A percentile compares a stretch with the other conserved stretches of the same genome.
Conservation (phyloP, 2,329 filamentous ascomycete genomes). For the Phyllosticta citribraziliensis region DNA sequence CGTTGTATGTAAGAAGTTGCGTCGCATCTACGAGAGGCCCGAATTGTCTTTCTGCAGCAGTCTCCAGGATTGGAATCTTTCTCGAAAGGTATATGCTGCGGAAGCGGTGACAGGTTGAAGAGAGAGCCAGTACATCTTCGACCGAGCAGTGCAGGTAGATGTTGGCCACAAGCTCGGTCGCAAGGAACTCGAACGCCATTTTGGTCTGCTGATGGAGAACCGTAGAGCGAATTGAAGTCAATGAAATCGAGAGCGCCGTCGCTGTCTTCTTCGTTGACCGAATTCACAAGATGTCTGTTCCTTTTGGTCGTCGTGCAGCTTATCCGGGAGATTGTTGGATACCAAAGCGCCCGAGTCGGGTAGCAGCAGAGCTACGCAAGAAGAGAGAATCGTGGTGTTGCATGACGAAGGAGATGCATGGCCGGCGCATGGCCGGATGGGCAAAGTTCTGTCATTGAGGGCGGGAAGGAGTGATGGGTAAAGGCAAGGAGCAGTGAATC, state of each 20-base stretch:
- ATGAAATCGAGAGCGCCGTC: neutral
- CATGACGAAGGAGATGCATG: slow-evolving; percentile 19
- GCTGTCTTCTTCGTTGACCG: neutral
- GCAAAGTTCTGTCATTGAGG: slow-evolving; percentile 20
- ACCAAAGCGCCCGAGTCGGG: slow-evolving; percentile 11
- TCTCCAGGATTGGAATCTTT: slow-evolving; percentile 44
- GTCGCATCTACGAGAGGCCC: slow-evolving; percentile 50
- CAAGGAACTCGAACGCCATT: slow-evolving; percentile 47
- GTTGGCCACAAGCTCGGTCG: slow-evolving; percentile 49
- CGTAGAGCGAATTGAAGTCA: neutral
- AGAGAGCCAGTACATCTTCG: slow-evolving; percentile 44
- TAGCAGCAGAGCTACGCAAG: slow-evolving; percentile 24
- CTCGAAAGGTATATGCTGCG: slow-evolving; percentile 43
- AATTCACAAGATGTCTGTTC: neutral
- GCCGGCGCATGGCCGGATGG: slow-evolving; percentile 19
- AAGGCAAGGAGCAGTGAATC: neutral
- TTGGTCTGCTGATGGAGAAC: neutral
- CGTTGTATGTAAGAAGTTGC: slow-evolving; percentile 51
- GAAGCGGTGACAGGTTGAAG: slow-evolving; percentile 46
- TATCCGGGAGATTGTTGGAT: slow-evolving; percentile 4
- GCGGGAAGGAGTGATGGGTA: slow-evolving; percentile 18
- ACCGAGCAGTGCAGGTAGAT: slow-evolving; percentile 47
- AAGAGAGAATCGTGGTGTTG: slow-evolving; percentile 21
- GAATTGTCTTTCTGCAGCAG: slow-evolving; percentile 45
- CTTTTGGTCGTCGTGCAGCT: neutral